Evolutionary conservation across 2,329 filamentous ascomycete species (phyloP).

Genomic region (Pseudocercospora ulei): DNA sequence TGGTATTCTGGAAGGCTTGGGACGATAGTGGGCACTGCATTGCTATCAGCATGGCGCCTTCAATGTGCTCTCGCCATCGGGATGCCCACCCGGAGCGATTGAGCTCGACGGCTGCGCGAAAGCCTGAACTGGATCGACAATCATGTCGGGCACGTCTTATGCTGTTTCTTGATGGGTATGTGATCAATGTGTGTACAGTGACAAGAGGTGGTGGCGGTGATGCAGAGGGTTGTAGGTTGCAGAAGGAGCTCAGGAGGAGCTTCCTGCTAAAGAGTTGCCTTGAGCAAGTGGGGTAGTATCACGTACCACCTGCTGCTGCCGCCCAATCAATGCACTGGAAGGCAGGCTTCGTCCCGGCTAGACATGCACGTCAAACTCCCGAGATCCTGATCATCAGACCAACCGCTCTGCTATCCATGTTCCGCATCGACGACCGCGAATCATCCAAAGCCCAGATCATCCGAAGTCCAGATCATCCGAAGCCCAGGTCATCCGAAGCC

Average conservation of each 20-base stretch:
- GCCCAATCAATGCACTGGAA: conserved; percentile 1
- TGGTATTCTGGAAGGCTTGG: conserved; percentile 39
- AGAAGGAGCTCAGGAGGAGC: conserved; percentile 8
- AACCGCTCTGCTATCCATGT: too few relatives aligned
- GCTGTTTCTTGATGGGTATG: background rate
- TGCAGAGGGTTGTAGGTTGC: conserved; percentile 6
- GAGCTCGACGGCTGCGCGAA: conserved; percentile 31
- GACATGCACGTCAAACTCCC: conserved; percentile 5
- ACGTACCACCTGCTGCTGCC: background rate
- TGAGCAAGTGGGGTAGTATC: conserved; percentile 10
- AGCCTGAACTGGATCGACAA: conserved; percentile 41
- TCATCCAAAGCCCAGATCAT: too few relatives aligned
- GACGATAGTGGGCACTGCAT: conserved; percentile 39
- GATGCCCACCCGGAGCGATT: conserved; percentile 12
- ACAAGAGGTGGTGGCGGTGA: conserved; percentile 6
- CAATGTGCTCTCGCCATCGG: conserved; percentile 5
- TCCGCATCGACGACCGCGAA: too few relatives aligned
- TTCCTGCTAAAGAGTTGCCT: background rate
- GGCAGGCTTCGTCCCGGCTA: conserved; percentile 2
- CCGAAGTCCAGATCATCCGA: too few relatives aligned
- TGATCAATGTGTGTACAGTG: conserved; percentile 7
- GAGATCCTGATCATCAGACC: conserved; percentile 7
- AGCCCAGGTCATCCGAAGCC: too few relatives aligned
- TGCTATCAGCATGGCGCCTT: conserved; percentile 17
- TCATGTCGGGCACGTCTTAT: conserved; percentile 27